Base-by-base conservation (phyloP, 108 stramenopile genomes). In the Aurantiochytrium sp. region DNA sequence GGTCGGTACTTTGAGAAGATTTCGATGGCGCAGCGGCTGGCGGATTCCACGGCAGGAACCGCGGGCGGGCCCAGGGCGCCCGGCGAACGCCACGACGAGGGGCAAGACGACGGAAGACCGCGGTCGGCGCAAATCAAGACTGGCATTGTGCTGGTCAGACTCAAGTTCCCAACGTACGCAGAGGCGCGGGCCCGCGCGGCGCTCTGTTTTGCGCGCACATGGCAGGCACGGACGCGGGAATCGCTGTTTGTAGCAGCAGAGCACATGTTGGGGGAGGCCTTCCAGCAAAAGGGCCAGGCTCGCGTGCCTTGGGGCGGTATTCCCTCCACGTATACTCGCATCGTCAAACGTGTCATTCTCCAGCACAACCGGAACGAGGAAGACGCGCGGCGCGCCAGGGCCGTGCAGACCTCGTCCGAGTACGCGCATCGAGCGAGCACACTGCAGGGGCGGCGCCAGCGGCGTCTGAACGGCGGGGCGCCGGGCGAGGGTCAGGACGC, bases 1-100 rank as follows among this genome's bases (percentile, higher is more conserved):
- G 73, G 73, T 0, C 8, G 24, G 24, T 81, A 2, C 3, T 81
- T 81, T 81, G 73, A 81, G 73, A 81, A 81, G 73, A 81, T 81
- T 12, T 48, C 73, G 19, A 81, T 81, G 73, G 73, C 73, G 1
- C 73, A 81, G 39, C 39, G 73, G 6, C 73, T 81, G 6, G 73
- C 73, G n/a, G 73, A 81, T 22, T 81, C 42, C 17, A 48, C 73
- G 8, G 36, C n/a, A 48, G 73, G n/a, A 81, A 34, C 3, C 32
- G 12, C 22, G 1, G 32, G 10, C 59, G 15, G 34, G 0, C n/a
- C n/a, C n/a, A n/a, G n/a, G n/a, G n/a, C n/a, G n/a, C n/a, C n/a
- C n/a, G n/a, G n/a, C n/a, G n/a, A n/a, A n/a, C n/a, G n/a, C n/a
- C n/a, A n/a, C n/a, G n/a, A n/a, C n/a, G n/a, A n/a, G n/a, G n/a